Evolutionary conservation across 2,329 filamentous ascomycete species (phyloP), one percentile per base, ranked within the genome.

Genomic region (Xylaria multiplex): DNA sequence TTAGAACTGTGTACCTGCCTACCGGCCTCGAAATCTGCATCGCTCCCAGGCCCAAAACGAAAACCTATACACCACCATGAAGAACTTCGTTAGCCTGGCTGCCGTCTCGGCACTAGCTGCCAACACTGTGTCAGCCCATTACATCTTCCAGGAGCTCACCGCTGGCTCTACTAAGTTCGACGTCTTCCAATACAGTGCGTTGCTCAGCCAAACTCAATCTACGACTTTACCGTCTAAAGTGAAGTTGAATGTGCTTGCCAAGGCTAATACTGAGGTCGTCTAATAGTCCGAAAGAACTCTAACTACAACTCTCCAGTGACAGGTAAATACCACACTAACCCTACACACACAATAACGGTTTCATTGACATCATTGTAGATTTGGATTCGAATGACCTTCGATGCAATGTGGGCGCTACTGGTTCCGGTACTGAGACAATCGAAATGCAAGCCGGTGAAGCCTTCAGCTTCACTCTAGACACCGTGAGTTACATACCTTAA

Each of bases 221-320:
- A 49, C 4, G 3, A 19, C 22, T 54, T 19, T 32, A 49, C 6
- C 4, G 19, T 19, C 9, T 3, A 5, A 35, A 22, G 11, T n/a
- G 1, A 58, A 46, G 50, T 30, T 19, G 22, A n/a, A 40, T 40
- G 50, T 4, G 8, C 24, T 27, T 40, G 24, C 2, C 13, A 42
- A 52, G 35, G 11, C 48, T 48, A 46, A 56, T n/a, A 32, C 11
- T 6, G 50, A 62, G 67, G 35, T 64, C 32, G 13, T 7, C 53
- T 6, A 56, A 71, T 53, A 77, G 75, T 84, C 71, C 78, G 82
- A 54, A 75, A 80, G 66, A 83, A 84, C 76, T 79, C 75, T 63
- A 85, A 84, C 79, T 76, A 79, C 70, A 83, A 84, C 77, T 82
- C 80, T 6, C 82, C 81, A 6, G 81, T 83, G 19, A 83, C 80